phyloP scores from a whole-genome alignment of 441 rosid genomes.

The Hypseocharis bilobata region DNA sequence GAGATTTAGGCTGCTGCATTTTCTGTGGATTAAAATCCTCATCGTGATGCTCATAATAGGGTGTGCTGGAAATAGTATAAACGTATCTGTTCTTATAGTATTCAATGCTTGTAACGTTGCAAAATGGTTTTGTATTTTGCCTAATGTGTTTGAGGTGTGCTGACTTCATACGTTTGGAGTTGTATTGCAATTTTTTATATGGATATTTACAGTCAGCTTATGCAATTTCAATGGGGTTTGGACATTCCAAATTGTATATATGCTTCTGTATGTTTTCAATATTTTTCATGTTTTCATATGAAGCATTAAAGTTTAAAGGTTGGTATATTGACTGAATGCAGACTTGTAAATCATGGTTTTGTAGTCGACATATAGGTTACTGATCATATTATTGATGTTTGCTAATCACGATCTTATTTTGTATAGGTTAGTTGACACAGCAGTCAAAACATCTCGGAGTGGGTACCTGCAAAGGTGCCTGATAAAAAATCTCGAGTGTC shows the following conservation, averaged over 20 bases:
- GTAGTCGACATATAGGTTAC: neutral
- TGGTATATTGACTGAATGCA: neutral
- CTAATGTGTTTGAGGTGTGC: neutral
- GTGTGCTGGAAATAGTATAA: neutral
- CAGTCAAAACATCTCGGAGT: slow-evolving; percentile 98
- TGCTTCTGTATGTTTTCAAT: neutral
- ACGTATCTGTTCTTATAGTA: neutral
- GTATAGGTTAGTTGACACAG: slow-evolving; percentile 89
- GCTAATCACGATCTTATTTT: slow-evolving; percentile 24
- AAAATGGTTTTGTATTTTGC: neutral
- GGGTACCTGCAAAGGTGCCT: slow-evolving; percentile 98
- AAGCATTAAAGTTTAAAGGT: too few species aligned
- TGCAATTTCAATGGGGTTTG: neutral
- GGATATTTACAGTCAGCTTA: neutral
- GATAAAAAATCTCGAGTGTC: slow-evolving; percentile 89
- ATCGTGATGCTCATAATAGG: neutral
- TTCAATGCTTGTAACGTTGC: neutral
- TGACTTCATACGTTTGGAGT: neutral
- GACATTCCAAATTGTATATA: neutral
- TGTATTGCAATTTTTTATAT: neutral
- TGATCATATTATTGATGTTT: neutral
- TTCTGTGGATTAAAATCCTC: neutral
- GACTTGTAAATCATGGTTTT: neutral
- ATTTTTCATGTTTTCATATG: neutral
- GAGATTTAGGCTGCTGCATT: neutral